phyloP scores from a whole-genome alignment of 2,329 filamentous ascomycete species.

The Fusarium sororula region DNA sequence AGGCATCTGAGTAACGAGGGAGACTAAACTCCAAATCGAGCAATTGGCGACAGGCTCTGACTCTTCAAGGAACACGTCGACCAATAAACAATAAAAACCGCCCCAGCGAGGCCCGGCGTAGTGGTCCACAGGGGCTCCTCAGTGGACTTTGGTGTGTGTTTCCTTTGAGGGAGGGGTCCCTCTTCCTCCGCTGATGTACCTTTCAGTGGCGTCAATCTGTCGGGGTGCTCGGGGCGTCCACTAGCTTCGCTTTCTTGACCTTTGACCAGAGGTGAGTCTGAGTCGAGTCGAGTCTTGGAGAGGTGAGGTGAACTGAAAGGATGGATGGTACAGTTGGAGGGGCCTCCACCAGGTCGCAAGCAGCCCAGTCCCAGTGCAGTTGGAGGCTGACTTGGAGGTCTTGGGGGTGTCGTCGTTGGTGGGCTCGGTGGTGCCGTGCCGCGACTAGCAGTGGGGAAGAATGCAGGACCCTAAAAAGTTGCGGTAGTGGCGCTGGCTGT shows the following conservation, averaged over 20 bases:
- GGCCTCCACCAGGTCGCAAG: not conserved
- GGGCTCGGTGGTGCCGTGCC: constrained; percentile 33
- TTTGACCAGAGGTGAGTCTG: constrained; percentile 20
- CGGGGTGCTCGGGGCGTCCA: constrained; percentile 18
- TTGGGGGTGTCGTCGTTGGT: constrained; percentile 14
- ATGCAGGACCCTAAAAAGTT: constrained; percentile 36
- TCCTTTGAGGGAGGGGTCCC: constrained; percentile 12
- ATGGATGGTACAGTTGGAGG: not conserved
- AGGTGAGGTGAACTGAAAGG: not conserved
- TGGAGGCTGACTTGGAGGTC: constrained; percentile 20
- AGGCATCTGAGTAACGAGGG: constrained; percentile 42
- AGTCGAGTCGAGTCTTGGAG: not conserved
- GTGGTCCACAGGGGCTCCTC: constrained; percentile 40
- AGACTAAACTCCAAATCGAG: constrained; percentile 34
- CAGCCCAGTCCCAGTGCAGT: constrained; percentile 19
- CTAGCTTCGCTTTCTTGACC: not conserved
- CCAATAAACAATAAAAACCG: constrained; percentile 29
- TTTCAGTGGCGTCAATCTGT: constrained; percentile 29
- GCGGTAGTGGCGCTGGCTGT: constrained; percentile 21
- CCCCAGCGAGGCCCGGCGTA: constrained; percentile 38
- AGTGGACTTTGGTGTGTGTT: constrained; percentile 28
- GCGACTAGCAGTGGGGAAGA: constrained; percentile 25
- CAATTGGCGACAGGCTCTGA: constrained; percentile 27
- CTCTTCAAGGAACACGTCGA: constrained; percentile 11
- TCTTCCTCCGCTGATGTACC: not conserved